These are phyloP conservation scores for Russula ochroleuca DNA, from an alignment of 768 basidiomycete genomes.

Conservation along the genomic window DNA sequence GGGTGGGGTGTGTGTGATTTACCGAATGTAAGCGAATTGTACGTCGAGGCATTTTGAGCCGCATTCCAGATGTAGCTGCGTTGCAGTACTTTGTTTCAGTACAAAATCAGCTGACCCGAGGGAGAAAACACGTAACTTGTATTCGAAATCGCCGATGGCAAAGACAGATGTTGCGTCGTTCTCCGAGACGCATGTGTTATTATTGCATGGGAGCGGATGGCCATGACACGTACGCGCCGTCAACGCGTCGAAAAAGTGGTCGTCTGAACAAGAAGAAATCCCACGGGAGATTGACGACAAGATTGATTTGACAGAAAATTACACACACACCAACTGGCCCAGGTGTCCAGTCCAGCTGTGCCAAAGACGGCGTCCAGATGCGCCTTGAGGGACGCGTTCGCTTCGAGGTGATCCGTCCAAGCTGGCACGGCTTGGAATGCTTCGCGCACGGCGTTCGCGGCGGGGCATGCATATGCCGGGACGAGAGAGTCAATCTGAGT, in stretches of 20 bases:
- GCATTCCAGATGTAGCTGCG: constrained; percentile 48
- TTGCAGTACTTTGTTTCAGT: neutral
- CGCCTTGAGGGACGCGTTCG: constrained; percentile 37
- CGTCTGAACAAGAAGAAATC: constrained; percentile 34
- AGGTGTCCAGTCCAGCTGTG: constrained; percentile 39
- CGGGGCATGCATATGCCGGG: constrained; percentile 44
- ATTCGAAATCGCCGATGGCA: constrained; percentile 40
- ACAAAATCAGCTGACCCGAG: neutral
- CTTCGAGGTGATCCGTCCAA: constrained; percentile 44
- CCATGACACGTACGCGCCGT: constrained; percentile 45
- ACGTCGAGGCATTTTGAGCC: constrained; percentile 42
- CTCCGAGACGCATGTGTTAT: constrained; percentile 40
- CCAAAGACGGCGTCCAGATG: constrained; percentile 40
- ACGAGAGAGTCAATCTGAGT: constrained; percentile 46
- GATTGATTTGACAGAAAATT: too few species aligned
- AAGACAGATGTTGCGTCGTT: constrained; percentile 38
- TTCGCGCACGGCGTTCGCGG: constrained; percentile 38
- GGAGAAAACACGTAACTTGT: constrained; percentile 32
- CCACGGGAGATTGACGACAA: constrained; percentile 16
- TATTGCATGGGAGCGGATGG: constrained; percentile 47
- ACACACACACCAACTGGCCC: constrained; percentile 44
- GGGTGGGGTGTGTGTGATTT: neutral
- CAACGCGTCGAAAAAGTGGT: constrained; percentile 53
- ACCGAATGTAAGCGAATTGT: constrained; percentile 46
- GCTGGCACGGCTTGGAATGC: constrained; percentile 43